phyloP scores from a whole-genome alignment of 2,329 filamentous ascomycete genomes.

The Talaromyces sp. region DNA sequence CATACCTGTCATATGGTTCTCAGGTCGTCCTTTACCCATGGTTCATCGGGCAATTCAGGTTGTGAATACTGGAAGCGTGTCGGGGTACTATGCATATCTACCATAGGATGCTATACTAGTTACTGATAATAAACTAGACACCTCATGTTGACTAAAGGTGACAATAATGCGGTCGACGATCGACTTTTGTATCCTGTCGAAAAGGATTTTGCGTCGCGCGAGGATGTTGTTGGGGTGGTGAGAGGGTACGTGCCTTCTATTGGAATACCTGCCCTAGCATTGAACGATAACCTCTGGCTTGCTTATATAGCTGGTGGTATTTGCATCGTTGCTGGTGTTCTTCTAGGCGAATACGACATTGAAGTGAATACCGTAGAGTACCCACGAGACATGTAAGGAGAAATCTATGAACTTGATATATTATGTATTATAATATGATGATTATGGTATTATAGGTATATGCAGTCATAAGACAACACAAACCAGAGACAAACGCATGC shows the following conservation, averaged over 20 bases:
- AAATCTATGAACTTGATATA: neutral
- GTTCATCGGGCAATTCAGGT: constrained; percentile 14
- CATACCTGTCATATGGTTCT: constrained; percentile 15
- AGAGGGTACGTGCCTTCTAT: constrained; percentile 18
- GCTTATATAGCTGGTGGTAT: neutral
- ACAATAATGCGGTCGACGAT: constrained; percentile 20
- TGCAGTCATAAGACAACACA: neutral
- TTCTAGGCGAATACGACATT: neutral
- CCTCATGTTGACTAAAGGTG: constrained; percentile 20
- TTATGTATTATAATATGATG: neutral
- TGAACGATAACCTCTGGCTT: neutral
- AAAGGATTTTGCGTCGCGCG: constrained; percentile 12
- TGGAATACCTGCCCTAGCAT: constrained; percentile 6
- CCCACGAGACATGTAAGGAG: neutral
- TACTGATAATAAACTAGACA: constrained; percentile 13
- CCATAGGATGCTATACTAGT: neutral
- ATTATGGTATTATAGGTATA: neutral
- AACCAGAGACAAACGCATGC: neutral
- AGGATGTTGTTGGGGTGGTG: constrained; percentile 20
- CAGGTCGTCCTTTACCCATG: constrained; percentile 12
- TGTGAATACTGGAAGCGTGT: neutral
- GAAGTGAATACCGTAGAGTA: neutral
- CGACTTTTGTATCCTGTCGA: constrained; percentile 17
- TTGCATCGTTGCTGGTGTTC: neutral
- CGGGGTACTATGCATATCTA: neutral